phyloP scores from a whole-genome alignment of 306 rosid species.

The Cucurbita pepo region DNA sequence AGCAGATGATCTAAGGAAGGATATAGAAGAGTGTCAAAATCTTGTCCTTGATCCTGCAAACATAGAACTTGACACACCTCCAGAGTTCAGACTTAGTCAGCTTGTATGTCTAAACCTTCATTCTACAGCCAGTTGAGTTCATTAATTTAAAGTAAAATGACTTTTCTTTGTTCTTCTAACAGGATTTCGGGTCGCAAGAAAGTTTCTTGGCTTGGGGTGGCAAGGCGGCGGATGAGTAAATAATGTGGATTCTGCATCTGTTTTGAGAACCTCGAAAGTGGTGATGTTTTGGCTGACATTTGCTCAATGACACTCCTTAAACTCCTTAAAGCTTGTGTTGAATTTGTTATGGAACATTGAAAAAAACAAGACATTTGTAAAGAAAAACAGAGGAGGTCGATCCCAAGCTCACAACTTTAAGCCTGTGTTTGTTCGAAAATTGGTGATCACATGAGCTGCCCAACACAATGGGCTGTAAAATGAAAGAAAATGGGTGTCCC shows the following conservation, averaged over 20 bases:
- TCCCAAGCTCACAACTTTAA: background rate
- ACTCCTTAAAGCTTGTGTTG: background rate
- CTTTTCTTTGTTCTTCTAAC: background rate
- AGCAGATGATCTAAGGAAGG: slow-evolving; percentile 61
- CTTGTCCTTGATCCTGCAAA: slow-evolving; percentile 37
- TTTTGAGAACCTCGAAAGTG: background rate
- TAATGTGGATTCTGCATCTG: background rate
- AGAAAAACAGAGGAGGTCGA: background rate
- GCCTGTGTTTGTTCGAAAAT: background rate
- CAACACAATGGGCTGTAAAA: background rate
- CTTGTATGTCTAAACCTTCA: slow-evolving; percentile 25
- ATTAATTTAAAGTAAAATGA: background rate
- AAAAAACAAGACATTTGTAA: background rate
- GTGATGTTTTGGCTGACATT: background rate
- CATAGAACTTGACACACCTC: slow-evolving; percentile 45
- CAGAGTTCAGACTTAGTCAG: slow-evolving; percentile 72
- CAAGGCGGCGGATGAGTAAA: background rate
- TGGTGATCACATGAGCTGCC: background rate
- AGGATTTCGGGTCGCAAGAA: slow-evolving; percentile 6
- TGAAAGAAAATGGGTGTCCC: background rate
- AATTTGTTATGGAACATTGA: background rate
- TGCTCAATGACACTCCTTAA: background rate
- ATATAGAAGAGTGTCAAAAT: slow-evolving; percentile 64
- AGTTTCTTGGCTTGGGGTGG: slow-evolving; percentile 7
- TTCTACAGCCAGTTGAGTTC: background rate